Percentiles rank a stretch among this genome's conserved stretches.
Evolutionary conservation across 176 grass and related monocot species (phyloP).

Genomic region (Areca catechu): DNA sequence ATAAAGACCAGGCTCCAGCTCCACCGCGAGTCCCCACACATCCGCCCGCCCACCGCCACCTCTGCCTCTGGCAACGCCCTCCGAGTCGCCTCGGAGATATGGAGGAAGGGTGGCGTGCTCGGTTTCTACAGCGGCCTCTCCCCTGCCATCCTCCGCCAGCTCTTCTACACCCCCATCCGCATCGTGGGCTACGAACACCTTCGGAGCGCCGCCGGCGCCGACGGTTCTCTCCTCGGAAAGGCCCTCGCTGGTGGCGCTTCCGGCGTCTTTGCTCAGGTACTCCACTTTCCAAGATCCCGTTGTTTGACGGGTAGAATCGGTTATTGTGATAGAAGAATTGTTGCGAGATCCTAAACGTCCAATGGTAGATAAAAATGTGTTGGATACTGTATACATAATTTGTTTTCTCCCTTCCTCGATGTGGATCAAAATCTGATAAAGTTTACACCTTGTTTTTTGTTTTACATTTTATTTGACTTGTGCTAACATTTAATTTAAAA

Average conservation of each 20-base stretch:
- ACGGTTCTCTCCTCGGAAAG: conserved; percentile 40
- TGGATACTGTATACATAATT: too few species aligned
- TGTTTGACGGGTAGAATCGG: neutral
- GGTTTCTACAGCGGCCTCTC: conserved; percentile 57
- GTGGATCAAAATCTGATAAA: too few species aligned
- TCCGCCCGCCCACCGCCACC: neutral
- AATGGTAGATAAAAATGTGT: too few species aligned
- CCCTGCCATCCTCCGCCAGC: conserved; percentile 63
- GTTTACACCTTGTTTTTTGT: too few species aligned
- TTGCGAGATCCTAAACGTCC: too few species aligned
- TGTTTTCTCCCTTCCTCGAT: too few species aligned
- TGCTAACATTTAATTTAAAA: too few species aligned
- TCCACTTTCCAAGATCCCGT: neutral
- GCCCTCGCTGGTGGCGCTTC: conserved; percentile 58
- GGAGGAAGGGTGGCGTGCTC: conserved; percentile 32
- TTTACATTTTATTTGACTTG: too few species aligned
- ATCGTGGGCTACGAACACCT: conserved; percentile 77
- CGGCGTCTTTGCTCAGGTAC: conserved; percentile 60
- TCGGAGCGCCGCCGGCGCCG: conserved; percentile 25
- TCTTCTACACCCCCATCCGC: conserved; percentile 70
- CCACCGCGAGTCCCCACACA: conserved; percentile 9
- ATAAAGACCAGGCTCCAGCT: conserved; percentile 77
- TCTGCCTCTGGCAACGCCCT: conserved; percentile 21
- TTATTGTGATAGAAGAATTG: too few species aligned
- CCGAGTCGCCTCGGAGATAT: conserved; percentile 51